Conservation (phyloP, 805 yeast species). For the Metschnikowia aberdeeniae region DNA sequence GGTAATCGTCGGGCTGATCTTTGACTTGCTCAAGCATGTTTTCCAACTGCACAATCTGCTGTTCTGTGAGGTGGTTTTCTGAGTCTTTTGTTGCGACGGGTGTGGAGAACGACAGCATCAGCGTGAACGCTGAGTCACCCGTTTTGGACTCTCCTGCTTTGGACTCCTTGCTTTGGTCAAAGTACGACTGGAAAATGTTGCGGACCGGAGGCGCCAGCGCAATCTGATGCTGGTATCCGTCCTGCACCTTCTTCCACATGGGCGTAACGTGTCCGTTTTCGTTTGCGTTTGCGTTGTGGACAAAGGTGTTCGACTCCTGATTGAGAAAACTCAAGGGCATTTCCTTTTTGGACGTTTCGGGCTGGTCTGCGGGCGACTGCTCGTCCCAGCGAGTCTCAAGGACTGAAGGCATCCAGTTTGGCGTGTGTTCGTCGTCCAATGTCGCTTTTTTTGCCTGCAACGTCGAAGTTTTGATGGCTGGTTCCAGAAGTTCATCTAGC, state of each 20-base stretch:
- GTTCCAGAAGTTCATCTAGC: not conserved
- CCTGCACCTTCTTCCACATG: constrained; percentile 33
- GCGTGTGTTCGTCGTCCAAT: constrained; percentile 21
- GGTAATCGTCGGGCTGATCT: constrained; percentile 19
- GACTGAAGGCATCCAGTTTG: constrained; percentile 42
- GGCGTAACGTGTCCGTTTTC: constrained; percentile 10
- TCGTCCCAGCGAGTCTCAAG: constrained; percentile 34
- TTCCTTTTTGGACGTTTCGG: not conserved
- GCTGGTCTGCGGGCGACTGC: not conserved
- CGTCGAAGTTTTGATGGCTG: constrained; percentile 26
- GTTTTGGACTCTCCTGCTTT: constrained; percentile 12
- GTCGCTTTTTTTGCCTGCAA: constrained; percentile 7
- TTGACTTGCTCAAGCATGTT: constrained; percentile 23
- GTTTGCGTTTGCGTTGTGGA: constrained; percentile 24
- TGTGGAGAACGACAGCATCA: constrained; percentile 24
- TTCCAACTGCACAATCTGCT: constrained; percentile 21
- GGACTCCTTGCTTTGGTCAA: constrained; percentile 9
- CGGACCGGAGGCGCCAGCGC: constrained; percentile 25
- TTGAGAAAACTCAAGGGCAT: constrained; percentile 17
- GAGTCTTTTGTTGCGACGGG: constrained; percentile 25
- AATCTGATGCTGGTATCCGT: constrained; percentile 23
- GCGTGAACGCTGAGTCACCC: constrained; percentile 22
- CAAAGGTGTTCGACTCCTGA: constrained; percentile 27
- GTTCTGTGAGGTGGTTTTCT: constrained; percentile 15
- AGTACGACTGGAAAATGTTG: constrained; percentile 27